Evolutionary conservation across 129 eudicot species (phyloP), one percentile per base, ranked within the genome.

Genomic region (Lactuca sativa): DNA sequence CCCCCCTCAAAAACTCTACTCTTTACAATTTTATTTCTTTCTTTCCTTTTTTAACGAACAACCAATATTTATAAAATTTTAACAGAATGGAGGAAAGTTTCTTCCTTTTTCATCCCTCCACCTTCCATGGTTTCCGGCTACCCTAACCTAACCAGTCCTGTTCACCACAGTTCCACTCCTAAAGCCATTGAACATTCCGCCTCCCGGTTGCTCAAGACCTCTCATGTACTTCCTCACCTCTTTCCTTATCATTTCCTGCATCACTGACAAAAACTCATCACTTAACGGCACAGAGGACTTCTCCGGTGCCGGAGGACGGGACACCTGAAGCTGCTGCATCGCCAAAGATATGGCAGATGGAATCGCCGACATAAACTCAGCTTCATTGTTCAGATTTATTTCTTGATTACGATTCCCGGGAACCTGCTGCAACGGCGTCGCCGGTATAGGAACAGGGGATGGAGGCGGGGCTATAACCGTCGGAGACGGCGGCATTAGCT

Each of bases 171-270:
- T 81, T 31, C 86, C 86, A 5, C 69, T 62, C 40, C 81, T 64
- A 62, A 69, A 77, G 7, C 81, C 81, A 81, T 47, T 55, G 62
- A 77, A 80, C 68, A 76, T 60, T 67, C 55, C 88, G 4, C 51
- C 64, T 0, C 52, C 74, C 4, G 44, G 43, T 49, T 82, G 82
- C 67, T 78, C 91, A 4, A 79, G 47, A 53, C 83, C 91, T 48
- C 81, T 79, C 96, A 92, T 88, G 64, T 86, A 88, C 31, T 62
- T 84, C 77, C 96, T 80, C 71, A 88, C 97, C 74, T 88, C 97
- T 53, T 80, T 84, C 84, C 81, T 84, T 40, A 92, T 84, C 96
- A 92, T 92, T 9, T 82, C 97, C 60, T 92, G 95, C 97, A 92
- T 86, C 81, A 86, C 96, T n/a, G 81, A 84, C 83, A 88, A 66